Percentiles rank a stretch among this genome's conserved stretches.
These are phyloP conservation scores for Malassezia arunalokei DNA, from an alignment of 1,284 basidiomycete genomes.

Conservation along the genomic window DNA sequence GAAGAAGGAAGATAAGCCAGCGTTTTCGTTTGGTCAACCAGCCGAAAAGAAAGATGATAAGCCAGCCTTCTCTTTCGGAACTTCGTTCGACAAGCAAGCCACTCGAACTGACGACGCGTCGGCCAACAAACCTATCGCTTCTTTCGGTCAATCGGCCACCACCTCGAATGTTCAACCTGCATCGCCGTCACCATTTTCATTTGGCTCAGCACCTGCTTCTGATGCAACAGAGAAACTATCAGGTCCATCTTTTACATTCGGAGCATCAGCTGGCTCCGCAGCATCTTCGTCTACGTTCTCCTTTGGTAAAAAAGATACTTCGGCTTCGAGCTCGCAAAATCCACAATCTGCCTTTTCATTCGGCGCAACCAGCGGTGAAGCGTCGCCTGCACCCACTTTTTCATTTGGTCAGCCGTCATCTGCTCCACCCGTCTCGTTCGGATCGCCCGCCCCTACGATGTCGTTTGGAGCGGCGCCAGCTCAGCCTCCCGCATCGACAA, in stretches of 20 bases:
- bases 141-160: background rate
- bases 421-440: background rate
- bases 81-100: background rate
- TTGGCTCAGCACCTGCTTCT: background rate
- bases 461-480: background rate
- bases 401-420: conserved; percentile 14
- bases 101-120: background rate
- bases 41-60: background rate
- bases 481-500: background rate
- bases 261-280: background rate
- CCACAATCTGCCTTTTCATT: background rate
- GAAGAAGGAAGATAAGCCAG: conserved; percentile 1
- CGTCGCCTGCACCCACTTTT: conserved; percentile 1
- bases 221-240: background rate
- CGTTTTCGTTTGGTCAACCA: conserved; percentile 7
- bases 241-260: background rate
- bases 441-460: background rate
- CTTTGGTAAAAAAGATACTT: background rate
- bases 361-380: background rate
- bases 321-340: background rate
- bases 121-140: background rate
- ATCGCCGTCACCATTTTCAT: background rate
- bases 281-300: background rate
- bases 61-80: background rate
- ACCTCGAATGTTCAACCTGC: background rate